Conservation (phyloP, 2,329 filamentous ascomycete genomes). For the Penicillium paneum region DNA sequence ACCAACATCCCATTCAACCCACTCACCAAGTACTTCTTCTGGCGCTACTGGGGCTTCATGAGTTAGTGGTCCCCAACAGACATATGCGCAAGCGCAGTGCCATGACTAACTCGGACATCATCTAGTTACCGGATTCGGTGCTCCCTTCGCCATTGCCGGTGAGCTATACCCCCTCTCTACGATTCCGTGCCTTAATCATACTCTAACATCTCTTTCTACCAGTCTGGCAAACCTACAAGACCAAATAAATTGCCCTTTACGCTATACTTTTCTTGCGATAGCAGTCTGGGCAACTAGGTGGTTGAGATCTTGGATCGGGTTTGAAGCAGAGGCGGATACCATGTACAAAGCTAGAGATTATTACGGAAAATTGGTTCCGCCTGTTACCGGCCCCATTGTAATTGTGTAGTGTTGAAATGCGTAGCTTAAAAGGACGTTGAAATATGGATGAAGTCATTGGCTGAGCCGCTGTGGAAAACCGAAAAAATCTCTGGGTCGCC, state of each 20-base stretch:
- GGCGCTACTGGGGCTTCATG: conserved; percentile 81
- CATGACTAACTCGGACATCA: conserved; percentile 37
- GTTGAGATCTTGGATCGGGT: conserved; percentile 22
- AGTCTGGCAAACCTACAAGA: conserved; percentile 69
- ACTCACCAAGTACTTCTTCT: conserved; percentile 76
- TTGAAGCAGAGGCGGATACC: conserved; percentile 31
- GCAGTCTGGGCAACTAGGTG: conserved; percentile 19
- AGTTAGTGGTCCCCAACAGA: conserved; percentile 46
- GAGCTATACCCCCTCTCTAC: conserved; percentile 34
- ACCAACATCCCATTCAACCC: conserved; percentile 98
- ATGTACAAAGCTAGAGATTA: conserved; percentile 43
- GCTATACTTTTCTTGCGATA: conserved; percentile 18
- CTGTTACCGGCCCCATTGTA: conserved; percentile 13
- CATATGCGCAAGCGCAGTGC: not conserved
- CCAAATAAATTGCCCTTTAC: conserved; percentile 38
- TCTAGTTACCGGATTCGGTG: conserved; percentile 56
- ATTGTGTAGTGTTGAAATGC: conserved; percentile 15
- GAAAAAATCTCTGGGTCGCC: conserved; percentile 36
- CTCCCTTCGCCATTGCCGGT: conserved; percentile 64
- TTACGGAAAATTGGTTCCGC: conserved; percentile 24
- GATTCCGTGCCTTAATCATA: not conserved
- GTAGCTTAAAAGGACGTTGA: conserved; percentile 25
- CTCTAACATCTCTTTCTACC: conserved; percentile 27
- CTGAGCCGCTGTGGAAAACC: conserved; percentile 39
- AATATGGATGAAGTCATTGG: conserved; percentile 46